Conservation (phyloP, 192 early-diverging fungal species). For the Backusella circina region DNA sequence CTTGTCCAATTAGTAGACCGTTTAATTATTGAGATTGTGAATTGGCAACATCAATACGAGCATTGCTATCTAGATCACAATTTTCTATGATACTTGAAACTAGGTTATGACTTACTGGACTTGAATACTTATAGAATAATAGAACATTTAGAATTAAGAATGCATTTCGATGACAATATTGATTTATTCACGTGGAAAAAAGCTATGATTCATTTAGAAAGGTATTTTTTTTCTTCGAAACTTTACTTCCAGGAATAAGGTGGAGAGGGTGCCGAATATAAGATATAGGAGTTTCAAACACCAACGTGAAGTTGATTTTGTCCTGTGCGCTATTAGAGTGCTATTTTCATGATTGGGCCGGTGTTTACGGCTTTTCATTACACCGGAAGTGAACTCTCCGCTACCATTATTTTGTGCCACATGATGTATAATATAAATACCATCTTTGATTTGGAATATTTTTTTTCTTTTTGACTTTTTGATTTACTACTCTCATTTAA, state of each 20-base stretch:
- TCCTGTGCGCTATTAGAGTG: neutral
- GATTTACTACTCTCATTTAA: neutral
- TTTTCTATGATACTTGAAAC: neutral
- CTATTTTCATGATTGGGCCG: neutral
- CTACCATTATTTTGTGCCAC: constrained; percentile 1
- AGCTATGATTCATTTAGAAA: neutral
- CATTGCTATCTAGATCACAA: neutral
- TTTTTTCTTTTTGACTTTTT: neutral
- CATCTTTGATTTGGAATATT: neutral
- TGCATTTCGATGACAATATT: neutral
- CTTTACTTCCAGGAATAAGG: neutral
- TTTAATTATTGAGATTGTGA: neutral
- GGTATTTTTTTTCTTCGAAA: neutral
- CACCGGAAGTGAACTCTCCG: neutral
- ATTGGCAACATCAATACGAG: neutral
- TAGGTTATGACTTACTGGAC: neutral
- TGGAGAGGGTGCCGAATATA: constrained; percentile 1
- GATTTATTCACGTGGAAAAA: neutral
- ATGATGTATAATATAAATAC: neutral
- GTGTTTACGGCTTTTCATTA: neutral
- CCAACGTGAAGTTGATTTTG: neutral
- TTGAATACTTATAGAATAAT: neutral
- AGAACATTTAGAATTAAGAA: neutral
- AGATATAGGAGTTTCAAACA: neutral
- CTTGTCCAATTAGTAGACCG: neutral